Evolutionary conservation across 2,329 filamentous ascomycete genomes (phyloP), one percentile per base, ranked within the genome.

Genomic region (Clonostachys byssicola): DNA sequence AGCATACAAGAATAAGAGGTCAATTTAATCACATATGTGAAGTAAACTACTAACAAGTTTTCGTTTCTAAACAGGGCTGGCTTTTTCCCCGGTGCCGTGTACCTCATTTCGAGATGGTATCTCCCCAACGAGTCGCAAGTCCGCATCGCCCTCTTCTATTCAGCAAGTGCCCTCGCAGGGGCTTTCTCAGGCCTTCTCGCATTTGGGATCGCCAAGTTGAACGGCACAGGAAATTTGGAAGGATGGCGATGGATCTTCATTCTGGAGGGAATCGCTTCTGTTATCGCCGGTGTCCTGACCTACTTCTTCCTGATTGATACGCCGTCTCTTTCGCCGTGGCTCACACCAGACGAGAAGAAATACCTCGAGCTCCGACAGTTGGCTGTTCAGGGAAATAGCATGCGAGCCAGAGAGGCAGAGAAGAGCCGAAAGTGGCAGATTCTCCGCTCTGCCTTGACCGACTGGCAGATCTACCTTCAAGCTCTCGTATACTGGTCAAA

Each of bases 241-340:
- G 81, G 81, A 20, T 86, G 81, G 80, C 73, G 74, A 9, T 30
- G 8, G 23, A 30, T 30, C 23, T 30, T 30, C 23, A 30, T 30
- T 3, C 7, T 30, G 23, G 1, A 86, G 77, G 83, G 83, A 85
- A 47, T 85, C 85, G 72, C 81, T 1, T 92, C 89, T 0, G 73
- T 91, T 2, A 2, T 89, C 2, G 74, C 89, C 18, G 89, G 85
- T 4, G 53, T 88, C 6, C 64, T 72, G 1, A 87, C 81, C 2
- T 91, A 87, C 67, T 92, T 83, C 83, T 80, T 88, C 70, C 87
- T 94, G 2, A 81, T 89, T 52, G 88, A 95, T 60, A 95, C 91
- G 60, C 89, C 90, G 0, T 84, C 87, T 51, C 76, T 87, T 48
- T 89, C 88, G 18, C 81, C 63, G 2, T 95, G 95, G 60, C 74